These are phyloP conservation scores for Monosporozyma aerobia DNA, from an alignment of 805 yeast species.

Conservation along the genomic window DNA sequence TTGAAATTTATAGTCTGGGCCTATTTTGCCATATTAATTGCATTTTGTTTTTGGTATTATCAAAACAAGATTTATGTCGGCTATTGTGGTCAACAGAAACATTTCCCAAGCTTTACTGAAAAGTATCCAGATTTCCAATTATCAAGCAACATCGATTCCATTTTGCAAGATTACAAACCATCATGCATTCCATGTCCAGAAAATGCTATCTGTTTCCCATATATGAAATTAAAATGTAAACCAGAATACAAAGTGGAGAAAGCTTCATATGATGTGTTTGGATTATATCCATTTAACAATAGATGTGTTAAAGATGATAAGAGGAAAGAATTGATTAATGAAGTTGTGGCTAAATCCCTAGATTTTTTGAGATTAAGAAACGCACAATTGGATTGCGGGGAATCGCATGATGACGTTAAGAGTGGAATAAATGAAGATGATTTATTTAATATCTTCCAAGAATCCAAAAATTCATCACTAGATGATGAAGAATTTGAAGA, in stretches of 20 bases:
- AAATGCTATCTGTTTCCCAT: constrained; percentile 64
- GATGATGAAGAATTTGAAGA: constrained; percentile 52
- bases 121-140: constrained; percentile 33
- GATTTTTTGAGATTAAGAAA: constrained; percentile 57
- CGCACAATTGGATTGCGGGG: constrained; percentile 56
- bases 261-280: constrained; percentile 31
- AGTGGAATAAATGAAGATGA: constrained; percentile 46
- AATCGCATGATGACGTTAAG: constrained; percentile 35
- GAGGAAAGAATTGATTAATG: constrained; percentile 56
- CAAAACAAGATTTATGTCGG: constrained; percentile 58
- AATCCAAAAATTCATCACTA: constrained; percentile 29
- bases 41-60: constrained; percentile 48
- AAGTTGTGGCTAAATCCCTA: constrained; percentile 57
- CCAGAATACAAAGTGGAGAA: constrained; percentile 50
- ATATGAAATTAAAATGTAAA: constrained; percentile 56
- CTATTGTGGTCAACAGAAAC: constrained; percentile 60
- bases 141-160: constrained; percentile 31
- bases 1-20: constrained; percentile 8
- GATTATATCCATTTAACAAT: constrained; percentile 52
- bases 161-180: constrained; percentile 45
- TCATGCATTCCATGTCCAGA: constrained; percentile 70
- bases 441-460: constrained; percentile 42
- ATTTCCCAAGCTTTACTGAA: constrained; percentile 3
- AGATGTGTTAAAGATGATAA: constrained; percentile 66
- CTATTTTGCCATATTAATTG: background rate